Evolutionary conservation across 75 land plant genomes (phyloP).

Genomic region (Selaginella moellendorffii): DNA sequence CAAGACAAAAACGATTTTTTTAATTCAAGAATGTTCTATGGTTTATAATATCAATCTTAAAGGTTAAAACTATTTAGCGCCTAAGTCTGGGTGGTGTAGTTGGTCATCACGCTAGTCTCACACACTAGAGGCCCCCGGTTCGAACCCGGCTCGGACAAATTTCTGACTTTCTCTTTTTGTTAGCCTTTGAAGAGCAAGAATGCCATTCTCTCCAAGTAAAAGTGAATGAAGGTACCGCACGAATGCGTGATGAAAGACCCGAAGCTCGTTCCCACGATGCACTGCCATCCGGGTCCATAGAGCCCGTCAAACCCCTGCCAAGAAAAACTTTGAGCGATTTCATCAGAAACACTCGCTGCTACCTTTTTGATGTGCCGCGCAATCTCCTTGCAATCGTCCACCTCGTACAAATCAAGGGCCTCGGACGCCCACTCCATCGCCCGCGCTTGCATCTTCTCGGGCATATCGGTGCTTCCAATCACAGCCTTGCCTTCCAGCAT

Average conservation of each 20-base stretch:
- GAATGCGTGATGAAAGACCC: conserved; percentile 6
- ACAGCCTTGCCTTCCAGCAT: conserved; percentile 68
- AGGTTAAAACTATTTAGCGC: too few relatives aligned
- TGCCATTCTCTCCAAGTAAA: background rate
- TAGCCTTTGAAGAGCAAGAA: conserved; percentile 15
- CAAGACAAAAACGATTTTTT: too few relatives aligned
- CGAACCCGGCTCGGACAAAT: conserved; percentile 23
- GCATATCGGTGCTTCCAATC: conserved; percentile 70
- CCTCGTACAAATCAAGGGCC: conserved; percentile 47
- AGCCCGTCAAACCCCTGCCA: conserved; percentile 3
- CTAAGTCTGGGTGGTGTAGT: too few relatives aligned
- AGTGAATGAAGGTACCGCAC: background rate
- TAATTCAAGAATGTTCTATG: too few relatives aligned
- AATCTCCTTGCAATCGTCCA: conserved; percentile 51
- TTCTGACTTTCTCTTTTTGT: conserved; percentile 52
- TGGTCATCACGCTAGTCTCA: conserved; percentile 25
- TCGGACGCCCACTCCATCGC: conserved; percentile 44
- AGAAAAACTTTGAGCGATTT: background rate
- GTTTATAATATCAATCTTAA: too few relatives aligned
- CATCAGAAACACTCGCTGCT: background rate
- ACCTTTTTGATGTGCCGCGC: conserved; percentile 72
- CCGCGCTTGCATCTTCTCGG: conserved; percentile 49
- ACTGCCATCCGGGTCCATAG: conserved; percentile 9
- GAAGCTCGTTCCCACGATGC: conserved; percentile 2
- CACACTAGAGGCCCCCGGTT: conserved; percentile 24